Conservation (phyloP, 495 filamentous ascomycete species). For the Filosporella fistucella region DNA sequence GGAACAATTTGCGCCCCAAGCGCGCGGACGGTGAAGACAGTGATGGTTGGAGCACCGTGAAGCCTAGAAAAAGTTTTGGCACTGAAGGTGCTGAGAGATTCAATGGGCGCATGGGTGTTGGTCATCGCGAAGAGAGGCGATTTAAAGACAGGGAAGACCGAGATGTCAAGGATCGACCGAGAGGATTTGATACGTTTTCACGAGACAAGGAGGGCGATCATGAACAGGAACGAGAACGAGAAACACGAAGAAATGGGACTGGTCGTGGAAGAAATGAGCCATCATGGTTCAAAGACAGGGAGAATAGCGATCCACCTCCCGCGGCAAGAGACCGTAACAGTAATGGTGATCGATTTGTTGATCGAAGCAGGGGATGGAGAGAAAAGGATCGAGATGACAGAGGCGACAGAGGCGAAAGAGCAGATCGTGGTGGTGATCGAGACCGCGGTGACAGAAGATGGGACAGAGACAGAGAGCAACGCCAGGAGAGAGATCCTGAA, state of each 20-base stretch:
- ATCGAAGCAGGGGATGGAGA: slow-evolving; percentile 25
- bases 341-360: slow-evolving; percentile 24
- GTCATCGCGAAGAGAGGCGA: slow-evolving; percentile 30
- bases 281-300: slow-evolving; percentile 49
- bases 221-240: slow-evolving; percentile 31
- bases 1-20: slow-evolving; percentile 36
- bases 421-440: slow-evolving; percentile 21
- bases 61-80: slow-evolving; percentile 62
- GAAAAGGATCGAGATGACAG: slow-evolving; percentile 28
- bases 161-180: slow-evolving; percentile 40
- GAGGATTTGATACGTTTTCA: slow-evolving; percentile 42
- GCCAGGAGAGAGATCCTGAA: slow-evolving; percentile 75
- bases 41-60: slow-evolving; percentile 57
- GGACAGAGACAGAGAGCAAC: slow-evolving; percentile 56
- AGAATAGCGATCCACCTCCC: slow-evolving; percentile 15
- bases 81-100: slow-evolving; percentile 59
- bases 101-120: slow-evolving; percentile 48
- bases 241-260: slow-evolving; percentile 32
- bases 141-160: slow-evolving; percentile 41
- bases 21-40: slow-evolving; percentile 50
- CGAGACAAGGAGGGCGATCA: slow-evolving; percentile 39
- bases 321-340: slow-evolving; percentile 23
- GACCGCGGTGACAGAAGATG: slow-evolving; percentile 45
- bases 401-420: slow-evolving; percentile 41
- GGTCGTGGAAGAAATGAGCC: slow-evolving; percentile 47